Evolutionary conservation across 2,329 filamentous ascomycete genomes (phyloP), one percentile per base, ranked within the genome.

Genomic region (Paecilomyces variotii): DNA sequence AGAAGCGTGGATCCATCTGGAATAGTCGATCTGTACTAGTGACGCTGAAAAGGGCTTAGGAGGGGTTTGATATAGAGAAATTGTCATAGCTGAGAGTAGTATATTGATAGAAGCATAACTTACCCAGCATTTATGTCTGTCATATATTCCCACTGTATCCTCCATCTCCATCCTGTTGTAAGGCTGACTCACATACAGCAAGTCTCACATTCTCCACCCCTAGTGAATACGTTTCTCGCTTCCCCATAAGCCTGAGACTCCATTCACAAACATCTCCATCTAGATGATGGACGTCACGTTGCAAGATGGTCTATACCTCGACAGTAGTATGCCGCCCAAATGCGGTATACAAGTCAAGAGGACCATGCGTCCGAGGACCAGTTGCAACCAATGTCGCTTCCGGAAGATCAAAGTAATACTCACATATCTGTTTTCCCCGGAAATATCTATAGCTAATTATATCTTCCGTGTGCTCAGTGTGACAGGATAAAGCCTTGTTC

Each of bases 401-500:
- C 54, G 57, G 7, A 58, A 58, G 24, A 51, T 58, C 32, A 58
- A 28, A 53, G 57, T 58, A 58, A 32, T 32, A n/a, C 24, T 7
- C 1, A n/a, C 11, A 52, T 34, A 27, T 54, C 34, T 53, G 2
- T 2, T n/a, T 45, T 24, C 4, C 19, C 28, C 19, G 19, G 19
- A 19, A 27, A 25, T 45, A 54, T 45, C 9, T 9, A 24, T 9
- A 25, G n/a, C 26, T 58, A 28, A 19, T 50, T 5, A 50, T 7
- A 45, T 27, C 19, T 55, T 10, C 32, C 24, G 6, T 56, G 14
- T 28, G 12, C 55, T 5, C 26, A 58, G 57, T 58, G 57, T 39
- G 54, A 58, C 53, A 58, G 57, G 49, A 54, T 58, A 14, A 49
- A 55, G 5, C 57, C 57, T 39, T 58, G 57, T 34, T 45, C 25